Base-by-base conservation (phyloP, 345 rosid genomes). In the Raphanus raphanistrum region DNA sequence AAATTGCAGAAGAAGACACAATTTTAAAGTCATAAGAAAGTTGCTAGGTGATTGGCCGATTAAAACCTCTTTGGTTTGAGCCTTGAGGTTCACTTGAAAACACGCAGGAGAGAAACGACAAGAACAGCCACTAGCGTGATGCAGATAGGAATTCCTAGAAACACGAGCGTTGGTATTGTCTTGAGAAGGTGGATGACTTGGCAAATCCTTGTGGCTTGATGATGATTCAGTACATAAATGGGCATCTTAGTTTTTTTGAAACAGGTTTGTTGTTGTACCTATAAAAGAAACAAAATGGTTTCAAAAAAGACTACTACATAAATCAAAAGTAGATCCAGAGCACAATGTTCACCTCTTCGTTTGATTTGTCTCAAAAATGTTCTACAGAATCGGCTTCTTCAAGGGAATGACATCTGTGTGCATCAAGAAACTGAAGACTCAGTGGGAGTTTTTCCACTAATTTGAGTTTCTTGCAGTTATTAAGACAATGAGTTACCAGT, bases 391-490 rank as follows among this genome's bases (percentile, higher is more conserved):
- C 27, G 25, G 41, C 28, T n/a, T 55, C 65, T 43, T 11, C 50
- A 48, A 48, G 7, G 54, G 72, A 74, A 54, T 74, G 17, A 66
- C 71, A 74, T 15, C 71, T 57, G 0, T 55, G 8, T 54, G 77
- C 71, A 3, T 74, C 1, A 16, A 74, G 78, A 74, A 50, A 64
- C 71, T 65, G 63, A 9, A 74, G 12, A 26, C 65, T 54, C 78
- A 0, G 6, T 5, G 78, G 78, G 7, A 74, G 43, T 0, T 8
- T 4, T 26, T 25, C 58, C 17, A 66, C 5, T 43, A 73, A 67
- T 67, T 6, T 75, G 11, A 75, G 72, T 5, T 65, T 66, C 29
- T 74, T 54, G 66, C 78, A 66, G 71, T 66, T 35, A 16, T 65
- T 66, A 17, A 74, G 43, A 17, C 41, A 66, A 12, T 55, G 58